Evolutionary conservation across 2,329 filamentous ascomycete species (phyloP).

Genomic region (Aspergillus sp.): DNA sequence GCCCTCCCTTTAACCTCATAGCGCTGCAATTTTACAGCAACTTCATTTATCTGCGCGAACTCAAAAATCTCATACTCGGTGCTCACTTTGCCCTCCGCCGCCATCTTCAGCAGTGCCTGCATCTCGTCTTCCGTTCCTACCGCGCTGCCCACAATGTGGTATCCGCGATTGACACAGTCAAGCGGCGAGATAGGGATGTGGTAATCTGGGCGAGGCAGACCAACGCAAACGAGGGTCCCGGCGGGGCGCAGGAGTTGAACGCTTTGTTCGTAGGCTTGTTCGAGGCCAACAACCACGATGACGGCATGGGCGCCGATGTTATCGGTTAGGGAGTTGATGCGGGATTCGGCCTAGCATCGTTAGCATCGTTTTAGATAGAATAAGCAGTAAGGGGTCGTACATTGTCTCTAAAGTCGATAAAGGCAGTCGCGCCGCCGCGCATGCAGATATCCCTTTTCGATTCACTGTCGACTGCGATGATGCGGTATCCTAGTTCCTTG

Average conservation of each 20-base stretch:
- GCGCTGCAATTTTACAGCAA: conserved; percentile 17
- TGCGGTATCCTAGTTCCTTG: conserved; percentile 7
- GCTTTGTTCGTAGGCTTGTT: conserved; percentile 31
- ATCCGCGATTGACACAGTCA: conserved; percentile 31
- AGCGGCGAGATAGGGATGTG: conserved; percentile 38
- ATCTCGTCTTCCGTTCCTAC: conserved; percentile 34
- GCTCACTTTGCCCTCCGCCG: conserved; percentile 26
- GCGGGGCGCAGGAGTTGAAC: conserved; percentile 29
- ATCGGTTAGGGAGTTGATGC: conserved; percentile 19
- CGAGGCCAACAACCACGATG: conserved; percentile 34
- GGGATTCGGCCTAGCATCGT: neutral
- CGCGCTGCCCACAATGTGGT: conserved; percentile 28
- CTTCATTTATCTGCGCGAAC: conserved; percentile 17
- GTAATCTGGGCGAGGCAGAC: conserved; percentile 30
- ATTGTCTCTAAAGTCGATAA: conserved; percentile 20
- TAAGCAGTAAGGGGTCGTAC: conserved; percentile 5
- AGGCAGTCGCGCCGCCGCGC: conserved; percentile 12
- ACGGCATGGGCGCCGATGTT: conserved; percentile 35
- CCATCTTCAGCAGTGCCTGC: conserved; percentile 33
- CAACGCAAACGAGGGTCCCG: conserved; percentile 37
- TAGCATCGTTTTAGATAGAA: neutral
- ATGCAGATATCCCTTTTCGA: conserved; percentile 13
- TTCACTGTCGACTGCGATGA: conserved; percentile 8
- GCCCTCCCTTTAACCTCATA: conserved; percentile 21
- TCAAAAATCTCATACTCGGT: conserved; percentile 17